These are phyloP conservation scores for Hypoxylon subgilvum DNA, from an alignment of 495 filamentous ascomycete genomes.

Conservation along the genomic window DNA sequence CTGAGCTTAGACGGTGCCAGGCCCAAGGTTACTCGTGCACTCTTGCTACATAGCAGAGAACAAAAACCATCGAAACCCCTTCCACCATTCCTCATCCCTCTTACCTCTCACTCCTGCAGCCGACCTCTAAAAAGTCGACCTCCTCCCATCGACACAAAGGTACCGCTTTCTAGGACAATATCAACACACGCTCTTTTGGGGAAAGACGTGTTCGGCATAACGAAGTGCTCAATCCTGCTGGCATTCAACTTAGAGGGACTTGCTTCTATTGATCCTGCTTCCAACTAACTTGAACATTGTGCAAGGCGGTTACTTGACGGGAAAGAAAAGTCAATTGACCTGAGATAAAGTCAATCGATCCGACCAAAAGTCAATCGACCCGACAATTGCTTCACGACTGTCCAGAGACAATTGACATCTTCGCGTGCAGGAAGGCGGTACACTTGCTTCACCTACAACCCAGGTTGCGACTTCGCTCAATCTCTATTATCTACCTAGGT, in stretches of 20 bases:
- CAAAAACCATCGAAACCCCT: slow-evolving; percentile 39
- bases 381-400: slow-evolving; percentile 6
- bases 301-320: no score
- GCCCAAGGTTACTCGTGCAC: no score
- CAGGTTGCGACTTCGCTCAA: neutral
- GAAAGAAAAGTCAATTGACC: no score
- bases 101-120: slow-evolving; percentile 6
- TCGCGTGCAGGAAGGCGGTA: slow-evolving; percentile 7
- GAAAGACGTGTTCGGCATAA: slow-evolving; percentile 32
- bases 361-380: no score
- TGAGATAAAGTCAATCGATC: no score
- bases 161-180: slow-evolving; percentile 22
- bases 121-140: slow-evolving; percentile 24
- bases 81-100: slow-evolving; percentile 14
- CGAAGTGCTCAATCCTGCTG: slow-evolving; percentile 9
- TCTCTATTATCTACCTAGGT: neutral
- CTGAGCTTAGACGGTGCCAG: no score
- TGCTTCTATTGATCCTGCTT: slow-evolving; percentile 5
- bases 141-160: slow-evolving; percentile 21
- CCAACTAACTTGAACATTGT: slow-evolving; percentile 7
- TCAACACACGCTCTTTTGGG: slow-evolving; percentile 19
- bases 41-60: no score
- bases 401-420: slow-evolving; percentile 18
- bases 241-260: no score
- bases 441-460: neutral